phyloP scores from a whole-genome alignment of 1,284 basidiomycete species.

The Erythrobasidium hasegawianum region DNA sequence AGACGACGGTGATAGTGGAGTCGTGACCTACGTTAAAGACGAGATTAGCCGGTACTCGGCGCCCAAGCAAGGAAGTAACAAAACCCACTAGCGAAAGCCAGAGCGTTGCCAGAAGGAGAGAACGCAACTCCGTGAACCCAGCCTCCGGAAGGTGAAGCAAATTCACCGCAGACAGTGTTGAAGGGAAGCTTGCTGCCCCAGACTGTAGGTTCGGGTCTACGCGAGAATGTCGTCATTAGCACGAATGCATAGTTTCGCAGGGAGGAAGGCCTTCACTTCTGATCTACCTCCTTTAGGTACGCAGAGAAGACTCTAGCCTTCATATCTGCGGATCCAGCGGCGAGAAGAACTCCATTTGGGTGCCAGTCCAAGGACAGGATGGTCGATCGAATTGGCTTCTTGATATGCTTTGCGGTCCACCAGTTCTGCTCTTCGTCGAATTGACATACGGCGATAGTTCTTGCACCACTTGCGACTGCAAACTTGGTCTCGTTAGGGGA shows the following conservation, averaged over 20 bases:
- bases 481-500: slow-evolving; percentile 98
- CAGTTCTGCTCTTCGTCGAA: slow-evolving; percentile 97
- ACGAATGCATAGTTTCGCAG: too few relatives aligned
- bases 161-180: slow-evolving; percentile 96
- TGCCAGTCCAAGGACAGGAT: slow-evolving; percentile 96
- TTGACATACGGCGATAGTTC: slow-evolving; percentile 88
- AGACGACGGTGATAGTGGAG: slow-evolving; percentile 81
- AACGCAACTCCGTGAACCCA: slow-evolving; percentile 97
- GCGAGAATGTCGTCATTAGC: too few relatives aligned
- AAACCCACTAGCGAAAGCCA: slow-evolving; percentile 83
- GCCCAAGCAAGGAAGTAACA: too few relatives aligned
- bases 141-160: slow-evolving; percentile 77
- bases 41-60: too few relatives aligned
- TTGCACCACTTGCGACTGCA: slow-evolving; percentile 93
- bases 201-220: slow-evolving; percentile 77
- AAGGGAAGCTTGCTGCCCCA: slow-evolving; percentile 99
- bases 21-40: slow-evolving; percentile 94
- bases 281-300: slow-evolving; percentile 98
- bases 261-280: slow-evolving; percentile 61
- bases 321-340: slow-evolving; percentile 90
- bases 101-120: slow-evolving; percentile 84
- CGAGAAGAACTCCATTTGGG: slow-evolving; percentile 92
- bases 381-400: slow-evolving; percentile 92
- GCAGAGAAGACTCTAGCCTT: slow-evolving; percentile 97
- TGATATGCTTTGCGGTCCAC: slow-evolving; percentile 98